Evolutionary conservation across 202 grass and related monocot genomes (phyloP).

Genomic region (Zizania palustris): DNA sequence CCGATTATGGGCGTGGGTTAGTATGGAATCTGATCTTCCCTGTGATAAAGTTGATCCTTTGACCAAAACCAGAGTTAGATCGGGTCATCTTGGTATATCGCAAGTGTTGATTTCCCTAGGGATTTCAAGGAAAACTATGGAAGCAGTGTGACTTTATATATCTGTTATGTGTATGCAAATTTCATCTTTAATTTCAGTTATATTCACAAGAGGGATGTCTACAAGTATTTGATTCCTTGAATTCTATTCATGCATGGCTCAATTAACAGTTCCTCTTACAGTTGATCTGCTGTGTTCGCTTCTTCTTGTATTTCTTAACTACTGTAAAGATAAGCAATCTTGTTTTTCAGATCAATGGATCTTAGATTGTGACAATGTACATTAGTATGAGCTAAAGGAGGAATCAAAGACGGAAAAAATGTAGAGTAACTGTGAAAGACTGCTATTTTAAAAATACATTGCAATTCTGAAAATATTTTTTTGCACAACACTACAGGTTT

Average conservation of each 20-base stretch:
- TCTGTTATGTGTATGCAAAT: neutral
- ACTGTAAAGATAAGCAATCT: slow-evolving; percentile 17
- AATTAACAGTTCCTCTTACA: neutral
- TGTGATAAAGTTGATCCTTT: slow-evolving; percentile 25
- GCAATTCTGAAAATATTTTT: slow-evolving; percentile 13
- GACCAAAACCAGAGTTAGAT: slow-evolving; percentile 1
- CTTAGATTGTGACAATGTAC: neutral
- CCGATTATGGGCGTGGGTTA: neutral
- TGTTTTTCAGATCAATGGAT: slow-evolving; percentile 5
- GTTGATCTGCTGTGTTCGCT: neutral
- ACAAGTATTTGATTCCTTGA: neutral
- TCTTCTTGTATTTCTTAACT: slow-evolving; percentile 2
- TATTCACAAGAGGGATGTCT: neutral
- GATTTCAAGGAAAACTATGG: neutral
- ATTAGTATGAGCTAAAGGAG: neutral
- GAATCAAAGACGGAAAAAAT: neutral
- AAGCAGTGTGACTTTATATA: neutral
- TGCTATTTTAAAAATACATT: slow-evolving; percentile 7
- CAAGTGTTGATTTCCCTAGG: neutral
- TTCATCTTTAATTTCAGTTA: slow-evolving; percentile 3
- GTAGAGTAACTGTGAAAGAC: slow-evolving; percentile 1
- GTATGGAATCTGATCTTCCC: slow-evolving; percentile 28
- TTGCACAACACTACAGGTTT: slow-evolving; percentile 4
- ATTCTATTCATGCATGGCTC: slow-evolving; percentile 6
- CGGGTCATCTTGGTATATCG: neutral